Evolutionary conservation across 768 basidiomycete genomes (phyloP).

Genomic region (Sutorius australiensis): DNA sequence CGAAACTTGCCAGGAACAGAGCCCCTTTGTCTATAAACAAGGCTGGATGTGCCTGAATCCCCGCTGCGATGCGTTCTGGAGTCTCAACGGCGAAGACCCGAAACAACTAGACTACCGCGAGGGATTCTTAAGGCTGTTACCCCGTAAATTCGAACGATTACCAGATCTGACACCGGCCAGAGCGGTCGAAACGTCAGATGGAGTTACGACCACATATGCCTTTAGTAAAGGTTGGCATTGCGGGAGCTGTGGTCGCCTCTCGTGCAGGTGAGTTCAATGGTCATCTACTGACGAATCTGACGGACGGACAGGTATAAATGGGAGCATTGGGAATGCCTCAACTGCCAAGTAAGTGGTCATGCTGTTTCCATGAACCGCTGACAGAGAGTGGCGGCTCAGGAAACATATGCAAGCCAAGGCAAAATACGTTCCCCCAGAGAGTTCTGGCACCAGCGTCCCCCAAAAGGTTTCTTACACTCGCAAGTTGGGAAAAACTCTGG

Average conservation of each 20-base stretch:
- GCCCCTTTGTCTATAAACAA: constrained; percentile 51
- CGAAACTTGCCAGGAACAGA: constrained; percentile 38
- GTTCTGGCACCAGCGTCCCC: constrained; percentile 34
- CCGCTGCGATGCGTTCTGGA: constrained; percentile 57
- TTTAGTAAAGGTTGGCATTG: constrained; percentile 73
- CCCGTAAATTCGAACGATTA: constrained; percentile 30
- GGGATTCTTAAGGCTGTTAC: constrained; percentile 42
- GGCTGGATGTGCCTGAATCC: constrained; percentile 66
- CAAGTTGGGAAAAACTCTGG: constrained; percentile 31
- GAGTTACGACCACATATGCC: constrained; percentile 48
- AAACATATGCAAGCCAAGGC: constrained; percentile 13
- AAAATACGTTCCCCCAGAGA: constrained; percentile 33
- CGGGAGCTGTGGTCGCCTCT: constrained; percentile 61
- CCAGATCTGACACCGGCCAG: constrained; percentile 40
- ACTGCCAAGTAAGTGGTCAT: constrained; percentile 47
- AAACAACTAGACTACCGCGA: constrained; percentile 44
- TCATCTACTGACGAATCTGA: not conserved
- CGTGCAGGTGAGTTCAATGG: constrained; percentile 53
- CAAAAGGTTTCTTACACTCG: constrained; percentile 25
- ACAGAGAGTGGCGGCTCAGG: constrained; percentile 8
- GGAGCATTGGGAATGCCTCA: constrained; percentile 68
- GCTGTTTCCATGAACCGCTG: not conserved
- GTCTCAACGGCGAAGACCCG: constrained; percentile 25
- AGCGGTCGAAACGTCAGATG: constrained; percentile 24
- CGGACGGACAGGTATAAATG: constrained; percentile 54